A percentile compares a stretch with the other conserved stretches of the same genome.
phyloP scores from a whole-genome alignment of 441 rosid species.

The Pelargonium australe region DNA sequence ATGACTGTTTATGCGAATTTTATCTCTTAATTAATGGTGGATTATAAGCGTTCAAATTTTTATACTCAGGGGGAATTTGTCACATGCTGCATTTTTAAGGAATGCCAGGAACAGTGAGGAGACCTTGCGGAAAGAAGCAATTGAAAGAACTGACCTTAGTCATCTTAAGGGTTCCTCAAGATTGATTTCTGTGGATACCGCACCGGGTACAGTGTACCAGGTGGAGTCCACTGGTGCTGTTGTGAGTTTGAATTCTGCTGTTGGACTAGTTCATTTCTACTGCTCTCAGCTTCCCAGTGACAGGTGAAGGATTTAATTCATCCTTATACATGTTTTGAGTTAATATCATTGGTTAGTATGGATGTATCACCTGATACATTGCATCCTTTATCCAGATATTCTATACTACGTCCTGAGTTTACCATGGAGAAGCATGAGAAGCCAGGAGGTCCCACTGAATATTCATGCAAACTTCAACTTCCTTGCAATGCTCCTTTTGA shows the following conservation, averaged over 20 bases:
- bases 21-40: constrained; percentile 5
- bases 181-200: constrained; percentile 64
- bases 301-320: constrained; percentile 42
- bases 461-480: constrained; percentile 96
- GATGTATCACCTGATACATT: constrained; percentile 19
- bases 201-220: constrained; percentile 86
- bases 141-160: constrained; percentile 96
- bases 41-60: constrained; percentile 9
- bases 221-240: constrained; percentile 96
- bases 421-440: constrained; percentile 86
- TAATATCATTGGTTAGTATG: background rate
- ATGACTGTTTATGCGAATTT: background rate
- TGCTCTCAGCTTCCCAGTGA: constrained; percentile 99
- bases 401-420: constrained; percentile 95
- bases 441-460: constrained; percentile 84
- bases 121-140: constrained; percentile 93
- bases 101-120: constrained; percentile 99
- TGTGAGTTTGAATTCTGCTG: constrained; percentile 97
- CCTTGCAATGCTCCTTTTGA: constrained; percentile 99
- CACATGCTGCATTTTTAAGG: constrained; percentile 85
- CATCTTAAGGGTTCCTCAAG: constrained; percentile 86
- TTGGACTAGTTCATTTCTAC: constrained; percentile 90
- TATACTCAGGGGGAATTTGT: constrained; percentile 61
- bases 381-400: constrained; percentile 48
- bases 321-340: background rate